Evolutionary conservation across 2,329 filamentous ascomycete genomes (phyloP), one percentile per base, ranked within the genome.

Genomic region (Sclerotinia borealis): DNA sequence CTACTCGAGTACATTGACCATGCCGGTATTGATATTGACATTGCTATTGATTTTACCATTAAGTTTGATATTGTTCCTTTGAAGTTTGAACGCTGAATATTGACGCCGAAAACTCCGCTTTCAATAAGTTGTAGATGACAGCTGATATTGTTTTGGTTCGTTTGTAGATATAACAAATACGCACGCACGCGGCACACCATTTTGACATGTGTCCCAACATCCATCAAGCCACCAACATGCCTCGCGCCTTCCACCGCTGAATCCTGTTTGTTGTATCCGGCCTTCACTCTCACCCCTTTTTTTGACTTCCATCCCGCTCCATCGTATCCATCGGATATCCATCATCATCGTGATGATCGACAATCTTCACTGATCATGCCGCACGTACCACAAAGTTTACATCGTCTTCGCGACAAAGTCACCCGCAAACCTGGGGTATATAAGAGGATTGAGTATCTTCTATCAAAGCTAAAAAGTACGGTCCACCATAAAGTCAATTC

Each of bases 401-500:
- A 41, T 11, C 36, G 47, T 22, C 58, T 60, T 31, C 58, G 36
- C 34, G 45, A 60, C 58, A 52, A 60, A 34, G 34, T 31, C 58
- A 31, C 29, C 25, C 10, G 19, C 58, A 50, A 60, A 43, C 19
- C 48, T 15, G 47, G n/a, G 47, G 47, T 41, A 60, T 37, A 50
- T 31, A 41, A 51, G 15, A 60, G 15, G 37, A 37, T 60, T 41
- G 36, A 51, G 25, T 4, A 34, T 41, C 36, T 60, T 41, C 47
- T 60, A 25, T 52, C 58, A 19, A 60, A 60, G n/a, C 25, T 51
- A 41, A 60, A 60, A 52, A 52, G 58, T 60, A 60, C 58, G 8
- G 19, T 29, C 27, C 34, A 41, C 34, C 36, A 41, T 36, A 34
- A 31, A 45, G 39, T 58, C 31, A 52, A 51, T 41, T 52, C 43